Conservation (phyloP, 805 yeast species). For the Grigorovia yakushimaensis region DNA sequence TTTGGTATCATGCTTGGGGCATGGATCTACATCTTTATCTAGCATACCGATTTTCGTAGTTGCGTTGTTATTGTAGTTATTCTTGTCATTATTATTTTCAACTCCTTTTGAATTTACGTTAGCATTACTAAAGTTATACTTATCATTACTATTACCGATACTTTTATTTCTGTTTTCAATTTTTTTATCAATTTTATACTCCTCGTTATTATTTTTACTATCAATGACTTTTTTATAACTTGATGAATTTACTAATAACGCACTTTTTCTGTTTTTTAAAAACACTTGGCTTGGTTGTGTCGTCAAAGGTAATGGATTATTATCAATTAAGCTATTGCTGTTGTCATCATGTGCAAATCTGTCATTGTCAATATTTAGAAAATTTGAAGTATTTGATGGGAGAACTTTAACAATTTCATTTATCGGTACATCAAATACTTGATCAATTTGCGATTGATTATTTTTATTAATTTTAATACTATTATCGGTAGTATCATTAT, state of each 20-base stretch:
- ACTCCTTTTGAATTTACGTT: too few relatives aligned
- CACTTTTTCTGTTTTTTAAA: conserved; percentile 30
- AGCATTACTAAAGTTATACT: too few relatives aligned
- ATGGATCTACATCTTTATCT: too few relatives aligned
- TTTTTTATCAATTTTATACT: too few relatives aligned
- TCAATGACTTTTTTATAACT: background rate
- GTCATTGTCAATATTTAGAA: background rate
- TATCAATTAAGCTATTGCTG: conserved; percentile 11
- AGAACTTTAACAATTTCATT: background rate
- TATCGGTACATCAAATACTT: background rate
- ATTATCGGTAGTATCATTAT: background rate
- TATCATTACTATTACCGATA: too few relatives aligned
- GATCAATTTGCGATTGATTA: background rate
- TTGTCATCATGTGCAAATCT: background rate
- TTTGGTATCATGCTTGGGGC: too few relatives aligned
- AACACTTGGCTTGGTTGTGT: conserved; percentile 23
- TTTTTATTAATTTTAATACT: too few relatives aligned
- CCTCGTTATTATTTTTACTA: background rate
- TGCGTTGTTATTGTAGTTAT: too few relatives aligned
- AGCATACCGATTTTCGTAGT: too few relatives aligned
- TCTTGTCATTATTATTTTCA: too few relatives aligned
- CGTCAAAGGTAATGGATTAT: conserved; percentile 23
- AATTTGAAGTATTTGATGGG: background rate
- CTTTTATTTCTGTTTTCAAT: too few relatives aligned
- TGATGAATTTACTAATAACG: conserved; percentile 22